A percentile compares a stretch with the other conserved stretches of the same genome.
Conservation (phyloP, 2,329 filamentous ascomycete genomes). For the Ploettnerulaceae sp. region DNA sequence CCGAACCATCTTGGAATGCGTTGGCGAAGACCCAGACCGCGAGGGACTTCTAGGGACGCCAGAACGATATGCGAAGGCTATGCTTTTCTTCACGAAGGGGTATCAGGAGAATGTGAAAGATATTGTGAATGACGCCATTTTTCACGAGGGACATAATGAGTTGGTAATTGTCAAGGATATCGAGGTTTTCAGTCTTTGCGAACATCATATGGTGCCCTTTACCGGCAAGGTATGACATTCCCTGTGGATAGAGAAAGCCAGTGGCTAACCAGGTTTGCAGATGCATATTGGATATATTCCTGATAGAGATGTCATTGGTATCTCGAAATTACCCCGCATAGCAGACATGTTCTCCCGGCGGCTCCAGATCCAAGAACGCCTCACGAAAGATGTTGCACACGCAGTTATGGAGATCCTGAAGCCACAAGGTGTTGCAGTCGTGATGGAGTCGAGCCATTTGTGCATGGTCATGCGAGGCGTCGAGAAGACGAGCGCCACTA, state of each 20-base stretch:
- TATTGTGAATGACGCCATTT: slow-evolving; percentile 89
- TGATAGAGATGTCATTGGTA: slow-evolving; percentile 81
- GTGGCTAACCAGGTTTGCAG: too few species aligned
- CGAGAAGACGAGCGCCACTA: slow-evolving; percentile 79
- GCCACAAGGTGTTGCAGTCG: slow-evolving; percentile 90
- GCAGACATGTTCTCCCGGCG: slow-evolving; percentile 95
- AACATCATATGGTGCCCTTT: slow-evolving; percentile 96
- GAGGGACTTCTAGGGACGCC: slow-evolving; percentile 66
- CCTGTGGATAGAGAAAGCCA: too few species aligned
- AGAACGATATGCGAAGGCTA: slow-evolving; percentile 85
- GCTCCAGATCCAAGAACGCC: slow-evolving; percentile 90
- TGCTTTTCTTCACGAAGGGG: slow-evolving; percentile 93
- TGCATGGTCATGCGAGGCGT: slow-evolving; percentile 99
- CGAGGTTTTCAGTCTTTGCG: slow-evolving; percentile 88
- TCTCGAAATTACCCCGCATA: slow-evolving; percentile 92
- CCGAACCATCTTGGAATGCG: slow-evolving; percentile 61
- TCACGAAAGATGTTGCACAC: slow-evolving; percentile 93
- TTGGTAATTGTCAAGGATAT: slow-evolving; percentile 98
- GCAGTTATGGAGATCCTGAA: slow-evolving; percentile 90
- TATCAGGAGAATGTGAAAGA: slow-evolving; percentile 93
- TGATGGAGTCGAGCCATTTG: slow-evolving; percentile 94
- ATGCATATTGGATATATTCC: slow-evolving; percentile 99
- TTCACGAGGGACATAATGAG: slow-evolving; percentile 95
- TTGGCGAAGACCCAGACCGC: slow-evolving; percentile 63
- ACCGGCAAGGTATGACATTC: slow-evolving; percentile 70